Base-by-base conservation (phyloP, 2,329 filamentous ascomycete genomes). In the Cercospora citrullina region DNA sequence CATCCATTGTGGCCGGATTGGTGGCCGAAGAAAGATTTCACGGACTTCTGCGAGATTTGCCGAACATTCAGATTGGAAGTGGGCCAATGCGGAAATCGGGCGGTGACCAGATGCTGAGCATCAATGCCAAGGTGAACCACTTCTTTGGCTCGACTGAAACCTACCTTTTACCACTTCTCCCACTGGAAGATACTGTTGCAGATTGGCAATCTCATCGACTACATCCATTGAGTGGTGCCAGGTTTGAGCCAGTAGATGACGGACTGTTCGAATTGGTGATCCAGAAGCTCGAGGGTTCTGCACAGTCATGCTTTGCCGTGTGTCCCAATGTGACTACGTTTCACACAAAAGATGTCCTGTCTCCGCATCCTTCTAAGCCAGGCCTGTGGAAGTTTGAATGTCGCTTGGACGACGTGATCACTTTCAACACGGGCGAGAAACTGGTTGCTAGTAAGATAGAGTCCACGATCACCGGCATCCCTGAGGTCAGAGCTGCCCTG, bases 161-260 rank as follows among this genome's bases (percentile, higher is more conserved):
- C 7, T 55, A 65, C 28, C 39, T 65, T 21, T 9, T 60, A 26
- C 63, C 63, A 18, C 63, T 59, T 16, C 36, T 59, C 14, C 53
- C 63, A 53, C 55, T 58, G 23, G 28, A 58, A n/a, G 55, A 58
- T 16, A 14, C 55, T 18, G 53, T 60, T 12, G 39, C 39, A 18
- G 63, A 65, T 28, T 65, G 55, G 55, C 55, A 60, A 53, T 65
- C 60, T 42, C 63, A 65, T 60, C 57, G 31, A 28, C 60, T 65
- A 10, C 63, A 65, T 36, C 42, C 63, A 33, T n/a, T 33, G 10
- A 53, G 63, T 26, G 63, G 63, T 16, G 57, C 42, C 8, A 53
- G n/a, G 14, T 65, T 60, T 21, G 53, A 57, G 23, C 30, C 26
- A 42, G 28, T 65, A 55, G 23, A 39, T n/a, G 57, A 53, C 4